Evolutionary conservation across 768 basidiomycete genomes (phyloP), one percentile per base, ranked within the genome.

Genomic region (Calocybe gangraenosa): DNA sequence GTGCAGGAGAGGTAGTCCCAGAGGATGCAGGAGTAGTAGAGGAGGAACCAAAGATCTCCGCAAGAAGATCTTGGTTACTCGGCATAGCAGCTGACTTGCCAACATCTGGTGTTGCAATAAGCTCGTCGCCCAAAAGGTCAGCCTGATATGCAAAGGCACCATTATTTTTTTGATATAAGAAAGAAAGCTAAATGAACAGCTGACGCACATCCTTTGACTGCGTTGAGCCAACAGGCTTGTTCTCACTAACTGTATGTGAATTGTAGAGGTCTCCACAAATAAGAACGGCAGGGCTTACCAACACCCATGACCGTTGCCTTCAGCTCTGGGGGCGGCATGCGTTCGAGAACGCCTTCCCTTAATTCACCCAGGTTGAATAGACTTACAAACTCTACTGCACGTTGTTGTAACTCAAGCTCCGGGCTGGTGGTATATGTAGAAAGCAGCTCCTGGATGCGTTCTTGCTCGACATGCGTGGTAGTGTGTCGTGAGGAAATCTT

Each of bases 311-410:
- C 89, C 2, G 95, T 97, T n/a, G 88, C 86, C 68, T 94, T 96
- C 52, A 98, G 68, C 63, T 99, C 96, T 1, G 96, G 96, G 4
- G 92, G 88, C n/a, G 96, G 96, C 96, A 99, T 99, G 44, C 92
- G 79, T 69, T 99, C 96, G 48, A 98, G 64, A 1, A 99, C 92
- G 30, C 95, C 96, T 7, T 76, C 73, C 48, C 79, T 74, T 17
- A 88, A 67, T n/a, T 87, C 82, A 4, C 84, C 84, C 7, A 91
- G 66, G 21, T 75, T 79, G 60, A 91, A 92, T 53, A 99, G 62
- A 55, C 80, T 87, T 1, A 87, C 89, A 63, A 93, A 98, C 64
- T 99, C 96, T 11, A 98, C 91, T 0, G 93, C 87, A 34, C 96
- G 81, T 59, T 98, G 96, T 62, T 98, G 96, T 30, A 96, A 70